These are phyloP conservation scores for Zygotorulaspora chibaensis DNA, from an alignment of 805 yeast genomes.

Conservation along the genomic window DNA sequence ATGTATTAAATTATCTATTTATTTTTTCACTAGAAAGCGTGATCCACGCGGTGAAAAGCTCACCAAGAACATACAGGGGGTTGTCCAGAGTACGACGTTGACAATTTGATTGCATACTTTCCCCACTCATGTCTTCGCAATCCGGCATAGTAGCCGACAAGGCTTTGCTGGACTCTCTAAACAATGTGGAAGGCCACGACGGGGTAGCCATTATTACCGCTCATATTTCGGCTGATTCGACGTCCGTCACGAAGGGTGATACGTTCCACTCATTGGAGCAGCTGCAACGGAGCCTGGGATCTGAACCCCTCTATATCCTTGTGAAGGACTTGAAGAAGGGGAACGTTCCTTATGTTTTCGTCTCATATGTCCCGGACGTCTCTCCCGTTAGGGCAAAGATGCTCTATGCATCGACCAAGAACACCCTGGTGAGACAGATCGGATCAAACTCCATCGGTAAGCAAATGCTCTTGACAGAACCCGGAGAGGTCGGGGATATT, in stretches of 20 bases:
- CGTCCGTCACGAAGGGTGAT: constrained; percentile 19
- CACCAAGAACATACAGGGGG: neutral
- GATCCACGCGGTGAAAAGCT: no score
- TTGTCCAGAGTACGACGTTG: neutral
- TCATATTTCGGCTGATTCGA: constrained; percentile 22
- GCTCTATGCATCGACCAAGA: constrained; percentile 90
- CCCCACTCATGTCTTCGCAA: constrained; percentile 52
- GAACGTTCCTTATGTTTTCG: constrained; percentile 44
- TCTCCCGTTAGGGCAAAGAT: constrained; percentile 81
- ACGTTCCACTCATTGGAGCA: constrained; percentile 36
- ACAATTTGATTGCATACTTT: neutral
- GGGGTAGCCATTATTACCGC: constrained; percentile 20
- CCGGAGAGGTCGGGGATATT: constrained; percentile 30
- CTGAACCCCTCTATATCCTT: constrained; percentile 49
- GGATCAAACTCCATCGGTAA: constrained; percentile 49
- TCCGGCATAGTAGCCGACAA: constrained; percentile 50
- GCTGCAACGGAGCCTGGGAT: constrained; percentile 37
- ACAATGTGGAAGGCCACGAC: constrained; percentile 5
- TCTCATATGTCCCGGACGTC: constrained; percentile 81
- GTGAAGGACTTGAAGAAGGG: constrained; percentile 35
- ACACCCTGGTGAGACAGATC: constrained; percentile 65
- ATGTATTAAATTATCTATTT: constrained; percentile 10
- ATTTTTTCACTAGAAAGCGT: neutral
- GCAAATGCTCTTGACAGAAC: constrained; percentile 33
- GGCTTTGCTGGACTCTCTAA: constrained; percentile 21